A percentile compares a stretch with the other conserved stretches of the same genome.
Evolutionary conservation across 495 filamentous ascomycete species (phyloP).

Genomic region (Barbatosphaeria neglecta): DNA sequence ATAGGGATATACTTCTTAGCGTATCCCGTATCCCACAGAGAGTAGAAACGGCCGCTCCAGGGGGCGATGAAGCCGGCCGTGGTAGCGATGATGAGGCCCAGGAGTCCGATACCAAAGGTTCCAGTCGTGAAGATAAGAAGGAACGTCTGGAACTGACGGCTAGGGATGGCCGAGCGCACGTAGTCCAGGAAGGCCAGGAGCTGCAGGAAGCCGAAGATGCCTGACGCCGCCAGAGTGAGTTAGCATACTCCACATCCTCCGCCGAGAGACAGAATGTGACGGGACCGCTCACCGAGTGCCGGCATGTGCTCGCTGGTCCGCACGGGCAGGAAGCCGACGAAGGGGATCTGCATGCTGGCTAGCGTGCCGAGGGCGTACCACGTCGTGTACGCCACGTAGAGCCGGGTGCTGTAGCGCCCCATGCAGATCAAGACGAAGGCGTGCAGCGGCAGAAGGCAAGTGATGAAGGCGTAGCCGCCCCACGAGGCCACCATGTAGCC

Average conservation of each 20-base stretch:
- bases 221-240: no score
- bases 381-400: conserved; percentile 93
- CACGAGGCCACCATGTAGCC: conserved; percentile 99
- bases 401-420: conserved; percentile 85
- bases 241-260: conserved; percentile 7
- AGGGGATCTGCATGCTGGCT: conserved; percentile 99
- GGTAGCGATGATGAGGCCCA: conserved; percentile 67
- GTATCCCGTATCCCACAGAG: conserved; percentile 97
- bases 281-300: conserved; percentile 58
- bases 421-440: conserved; percentile 92
- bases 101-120: conserved; percentile 48
- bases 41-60: conserved; percentile 99
- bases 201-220: conserved; percentile 92
- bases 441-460: conserved; percentile 91
- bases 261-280: not conserved
- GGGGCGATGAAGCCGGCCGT: conserved; percentile 86
- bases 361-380: conserved; percentile 97
- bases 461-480: conserved; percentile 99
- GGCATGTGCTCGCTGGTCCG: conserved; percentile 98
- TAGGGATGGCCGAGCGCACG: conserved; percentile 71
- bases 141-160: conserved; percentile 85
- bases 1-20: conserved; percentile 99
- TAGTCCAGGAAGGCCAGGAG: conserved; percentile 90
- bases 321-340: conserved; percentile 94
- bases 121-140: conserved; percentile 67